Conservation (phyloP, 352 stramenopile species). For the Phytophthora foliorum region DNA sequence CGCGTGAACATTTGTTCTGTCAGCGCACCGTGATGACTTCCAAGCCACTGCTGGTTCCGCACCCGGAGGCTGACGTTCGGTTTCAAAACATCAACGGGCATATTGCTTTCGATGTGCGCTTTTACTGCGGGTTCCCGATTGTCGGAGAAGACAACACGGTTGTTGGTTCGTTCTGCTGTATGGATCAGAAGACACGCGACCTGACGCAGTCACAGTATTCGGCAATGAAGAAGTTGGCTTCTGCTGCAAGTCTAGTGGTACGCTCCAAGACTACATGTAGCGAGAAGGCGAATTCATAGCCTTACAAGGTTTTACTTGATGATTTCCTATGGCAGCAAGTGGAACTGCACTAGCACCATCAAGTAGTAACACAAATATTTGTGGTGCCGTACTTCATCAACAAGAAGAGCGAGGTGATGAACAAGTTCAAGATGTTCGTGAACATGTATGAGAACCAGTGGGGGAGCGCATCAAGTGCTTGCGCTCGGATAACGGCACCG, state of each 20-base stretch:
- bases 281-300: neutral
- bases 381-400: too few relatives aligned
- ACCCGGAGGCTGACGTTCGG: slow-evolving; percentile 67
- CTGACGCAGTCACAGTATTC: slow-evolving; percentile 68
- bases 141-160: slow-evolving; percentile 51
- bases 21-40: slow-evolving; percentile 68
- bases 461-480: too few relatives aligned
- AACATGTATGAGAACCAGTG: too few relatives aligned
- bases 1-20: slow-evolving; percentile 68
- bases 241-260: slow-evolving; percentile 57
- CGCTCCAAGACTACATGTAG: slow-evolving; percentile 19
- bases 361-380: too few relatives aligned
- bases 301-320: too few relatives aligned
- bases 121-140: slow-evolving; percentile 80
- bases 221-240: slow-evolving; percentile 54
- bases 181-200: slow-evolving; percentile 54
- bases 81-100: slow-evolving; percentile 57
- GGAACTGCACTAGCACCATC: too few relatives aligned
- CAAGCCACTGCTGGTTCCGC: slow-evolving; percentile 64
- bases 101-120: slow-evolving; percentile 46
- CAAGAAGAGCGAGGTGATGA: too few relatives aligned
- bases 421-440: too few relatives aligned
- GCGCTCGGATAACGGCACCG: too few relatives aligned
- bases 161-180: slow-evolving; percentile 70
- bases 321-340: too few relatives aligned